phyloP scores from a whole-genome alignment of 1,284 basidiomycete species.

The Pisolithus thermaeus region DNA sequence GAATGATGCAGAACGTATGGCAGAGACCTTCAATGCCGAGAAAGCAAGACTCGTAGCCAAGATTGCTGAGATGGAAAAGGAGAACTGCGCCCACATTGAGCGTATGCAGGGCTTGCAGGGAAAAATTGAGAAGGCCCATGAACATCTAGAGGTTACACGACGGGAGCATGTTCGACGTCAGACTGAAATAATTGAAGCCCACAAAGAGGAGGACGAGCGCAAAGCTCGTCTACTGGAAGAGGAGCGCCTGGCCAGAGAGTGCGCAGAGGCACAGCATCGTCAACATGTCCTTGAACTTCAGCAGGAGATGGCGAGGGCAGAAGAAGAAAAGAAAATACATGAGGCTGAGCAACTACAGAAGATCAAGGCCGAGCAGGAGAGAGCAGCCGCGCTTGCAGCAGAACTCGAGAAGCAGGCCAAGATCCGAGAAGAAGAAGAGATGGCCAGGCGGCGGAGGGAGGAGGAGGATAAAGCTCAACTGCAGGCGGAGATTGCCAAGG shows the following conservation, averaged over 20 bases:
- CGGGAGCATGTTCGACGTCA: constrained; percentile 24
- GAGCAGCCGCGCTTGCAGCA: constrained; percentile 25
- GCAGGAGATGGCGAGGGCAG: constrained; percentile 22
- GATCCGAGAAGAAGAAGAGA: constrained; percentile 24
- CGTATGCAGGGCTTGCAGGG: constrained; percentile 23
- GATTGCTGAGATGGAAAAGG: constrained; percentile 25
- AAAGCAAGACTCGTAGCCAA: constrained; percentile 27
- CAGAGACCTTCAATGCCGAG: constrained; percentile 27
- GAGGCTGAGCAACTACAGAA: constrained; percentile 23
- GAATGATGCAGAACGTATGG: constrained; percentile 26
- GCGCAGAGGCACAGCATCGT: constrained; percentile 25
- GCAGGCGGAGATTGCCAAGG: constrained; percentile 24
- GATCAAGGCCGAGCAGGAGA: constrained; percentile 25
- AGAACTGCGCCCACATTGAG: constrained; percentile 15
- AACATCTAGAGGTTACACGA: constrained; percentile 26
- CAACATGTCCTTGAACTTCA: constrained; percentile 24
- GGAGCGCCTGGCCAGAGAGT: constrained; percentile 23
- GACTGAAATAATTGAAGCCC: constrained; percentile 18
- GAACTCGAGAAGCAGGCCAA: constrained; percentile 23
- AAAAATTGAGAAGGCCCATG: constrained; percentile 23
- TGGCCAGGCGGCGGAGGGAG: constrained; percentile 15
- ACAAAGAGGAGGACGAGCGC: constrained; percentile 24
- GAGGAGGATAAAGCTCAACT: constrained; percentile 23
- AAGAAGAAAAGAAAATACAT: constrained; percentile 19
- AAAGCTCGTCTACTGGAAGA: constrained; percentile 26